A percentile compares a stretch with the other conserved stretches of the same genome.
phyloP scores from a whole-genome alignment of 495 filamentous ascomycete species.

The Podospora appendiculata region DNA sequence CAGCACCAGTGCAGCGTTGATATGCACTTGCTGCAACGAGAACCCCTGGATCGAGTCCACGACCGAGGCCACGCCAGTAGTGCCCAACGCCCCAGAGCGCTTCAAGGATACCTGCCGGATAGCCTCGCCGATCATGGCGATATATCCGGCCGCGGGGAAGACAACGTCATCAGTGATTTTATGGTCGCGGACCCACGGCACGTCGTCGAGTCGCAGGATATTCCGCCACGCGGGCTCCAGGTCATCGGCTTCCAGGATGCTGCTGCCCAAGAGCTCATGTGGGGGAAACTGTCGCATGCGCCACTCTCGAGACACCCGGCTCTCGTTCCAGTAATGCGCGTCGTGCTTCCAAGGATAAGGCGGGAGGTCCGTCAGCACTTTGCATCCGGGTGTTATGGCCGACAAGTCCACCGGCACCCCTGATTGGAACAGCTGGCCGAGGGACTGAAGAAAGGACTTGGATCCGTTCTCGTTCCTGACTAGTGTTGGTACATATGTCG shows the following conservation, averaged over 20 bases:
- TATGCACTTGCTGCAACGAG: not conserved
- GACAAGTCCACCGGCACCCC: too few species aligned
- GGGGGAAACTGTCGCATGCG: slow-evolving; percentile 24
- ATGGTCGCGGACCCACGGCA: slow-evolving; percentile 45
- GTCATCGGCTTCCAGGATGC: slow-evolving; percentile 24
- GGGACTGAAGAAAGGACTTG: too few species aligned
- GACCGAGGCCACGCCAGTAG: not conserved
- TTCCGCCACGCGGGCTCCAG: slow-evolving; percentile 37
- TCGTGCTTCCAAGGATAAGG: slow-evolving; percentile 34
- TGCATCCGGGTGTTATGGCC: not conserved
- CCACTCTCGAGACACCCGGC: slow-evolving; percentile 32
- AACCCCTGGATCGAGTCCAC: not conserved
- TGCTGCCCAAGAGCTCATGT: slow-evolving; percentile 39
- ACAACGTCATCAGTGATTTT: slow-evolving; percentile 24
- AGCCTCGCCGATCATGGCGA: slow-evolving; percentile 47
- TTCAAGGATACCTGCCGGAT: slow-evolving; percentile 14
- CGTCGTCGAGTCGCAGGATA: slow-evolving; percentile 25
- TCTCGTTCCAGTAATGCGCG: slow-evolving; percentile 31
- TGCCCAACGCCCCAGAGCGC: not conserved
- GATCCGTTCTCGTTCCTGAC: too few species aligned
- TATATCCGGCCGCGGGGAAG: slow-evolving; percentile 48
- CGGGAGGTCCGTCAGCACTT: slow-evolving; percentile 17
- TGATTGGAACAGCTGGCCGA: too few species aligned
- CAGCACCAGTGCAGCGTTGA: not conserved
- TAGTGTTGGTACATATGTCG: too few species aligned